Evolutionary conservation across 75 land plant genomes (phyloP).

Genomic region (Pinus taeda): DNA sequence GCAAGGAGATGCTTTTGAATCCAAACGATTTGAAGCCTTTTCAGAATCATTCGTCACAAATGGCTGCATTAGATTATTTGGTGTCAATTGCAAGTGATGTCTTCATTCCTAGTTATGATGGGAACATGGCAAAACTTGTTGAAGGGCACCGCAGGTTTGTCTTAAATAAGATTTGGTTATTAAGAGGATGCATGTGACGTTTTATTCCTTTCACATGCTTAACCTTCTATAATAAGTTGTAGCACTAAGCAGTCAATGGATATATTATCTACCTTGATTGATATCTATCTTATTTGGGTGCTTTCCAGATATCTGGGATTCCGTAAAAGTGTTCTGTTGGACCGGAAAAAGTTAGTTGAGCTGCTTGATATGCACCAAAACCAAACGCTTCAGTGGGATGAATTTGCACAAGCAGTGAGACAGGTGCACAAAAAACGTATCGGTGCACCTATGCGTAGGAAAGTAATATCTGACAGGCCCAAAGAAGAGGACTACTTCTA

Average conservation of each 20-base stretch:
- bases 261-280: neutral
- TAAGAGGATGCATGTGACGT: neutral
- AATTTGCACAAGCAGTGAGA: slow-evolving; percentile 32
- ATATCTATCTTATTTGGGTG: slow-evolving; percentile 1
- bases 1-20: slow-evolving; percentile 73
- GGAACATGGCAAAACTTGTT: slow-evolving; percentile 98
- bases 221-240: neutral
- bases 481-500: slow-evolving; percentile 72
- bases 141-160: slow-evolving; percentile 93
- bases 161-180: neutral
- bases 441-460: slow-evolving; percentile 37
- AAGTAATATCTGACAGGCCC: slow-evolving; percentile 30
- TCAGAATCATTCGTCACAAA: slow-evolving; percentile 80
- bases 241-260: neutral
- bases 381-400: slow-evolving; percentile 34
- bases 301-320: slow-evolving; percentile 49
- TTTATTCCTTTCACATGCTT: neutral
- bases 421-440: slow-evolving; percentile 36
- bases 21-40: slow-evolving; percentile 63
- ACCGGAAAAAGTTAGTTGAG: slow-evolving; percentile 35
- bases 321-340: slow-evolving; percentile 38
- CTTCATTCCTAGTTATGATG: slow-evolving; percentile 90
- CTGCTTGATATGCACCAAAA: slow-evolving; percentile 38
- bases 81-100: slow-evolving; percentile 86
- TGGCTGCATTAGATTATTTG: slow-evolving; percentile 94